Evolutionary conservation across 208 protist genomes (phyloP).

Genomic region (Crithidia expoeki): DNA sequence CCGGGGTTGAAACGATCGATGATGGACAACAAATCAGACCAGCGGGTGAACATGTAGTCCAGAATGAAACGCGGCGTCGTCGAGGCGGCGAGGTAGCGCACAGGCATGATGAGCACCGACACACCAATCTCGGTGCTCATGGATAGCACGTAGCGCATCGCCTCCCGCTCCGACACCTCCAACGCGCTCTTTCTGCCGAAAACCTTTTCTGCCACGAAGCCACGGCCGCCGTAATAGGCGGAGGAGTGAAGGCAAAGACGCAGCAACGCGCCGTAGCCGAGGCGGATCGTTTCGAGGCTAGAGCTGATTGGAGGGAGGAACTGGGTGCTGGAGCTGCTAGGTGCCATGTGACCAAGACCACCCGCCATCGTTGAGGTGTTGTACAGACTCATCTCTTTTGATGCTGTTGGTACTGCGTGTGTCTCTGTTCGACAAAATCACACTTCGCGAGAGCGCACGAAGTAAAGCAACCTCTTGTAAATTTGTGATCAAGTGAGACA

Average conservation of each 20-base stretch:
- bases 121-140: conserved; percentile 62
- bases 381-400: conserved; percentile 2
- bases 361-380: conserved; percentile 14
- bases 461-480: too few species aligned
- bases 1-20: conserved; percentile 72
- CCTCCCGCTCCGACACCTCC: conserved; percentile 32
- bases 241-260: conserved; percentile 66
- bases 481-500: too few species aligned
- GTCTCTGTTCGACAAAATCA: too few species aligned
- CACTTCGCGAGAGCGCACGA: too few species aligned
- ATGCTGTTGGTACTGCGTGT: too few species aligned
- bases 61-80: conserved; percentile 81
- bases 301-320: conserved; percentile 57
- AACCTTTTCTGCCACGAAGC: conserved; percentile 51
- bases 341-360: conserved; percentile 13
- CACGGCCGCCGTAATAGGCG: conserved; percentile 61
- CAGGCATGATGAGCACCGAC: conserved; percentile 64
- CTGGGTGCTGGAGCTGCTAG: conserved; percentile 25
- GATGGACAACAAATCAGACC: conserved; percentile 61
- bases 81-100: conserved; percentile 74
- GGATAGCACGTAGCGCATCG: conserved; percentile 57
- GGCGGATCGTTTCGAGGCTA: conserved; percentile 58
- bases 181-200: conserved; percentile 40
- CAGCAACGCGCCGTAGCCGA: conserved; percentile 65
- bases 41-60: conserved; percentile 76